phyloP scores from a whole-genome alignment of 2,329 filamentous ascomycete genomes.

The Verticillium alfalfae region DNA sequence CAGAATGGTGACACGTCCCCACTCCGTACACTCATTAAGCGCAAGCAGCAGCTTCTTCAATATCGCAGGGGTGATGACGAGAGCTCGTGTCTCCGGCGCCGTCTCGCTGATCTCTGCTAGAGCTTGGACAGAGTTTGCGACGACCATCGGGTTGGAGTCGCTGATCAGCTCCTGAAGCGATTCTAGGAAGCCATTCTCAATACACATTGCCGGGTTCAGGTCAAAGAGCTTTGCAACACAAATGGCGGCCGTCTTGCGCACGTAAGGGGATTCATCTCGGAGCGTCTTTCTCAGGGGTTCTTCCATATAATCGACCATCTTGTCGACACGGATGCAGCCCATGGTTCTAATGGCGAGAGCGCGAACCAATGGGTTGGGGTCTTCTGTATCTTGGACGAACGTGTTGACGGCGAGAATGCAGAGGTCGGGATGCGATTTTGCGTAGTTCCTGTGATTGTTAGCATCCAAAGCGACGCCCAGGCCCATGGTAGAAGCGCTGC shows the following conservation, averaged over 20 bases:
- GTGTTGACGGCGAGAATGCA: slow-evolving; percentile 99
- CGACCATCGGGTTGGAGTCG: slow-evolving; percentile 98
- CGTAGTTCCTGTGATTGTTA: slow-evolving; percentile 74
- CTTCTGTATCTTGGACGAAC: slow-evolving; percentile 98
- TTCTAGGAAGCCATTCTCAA: slow-evolving; percentile 95
- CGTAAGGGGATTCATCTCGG: slow-evolving; percentile 95
- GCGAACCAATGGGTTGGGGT: slow-evolving; percentile 92
- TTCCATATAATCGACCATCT: slow-evolving; percentile 99
- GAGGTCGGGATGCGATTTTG: slow-evolving; percentile 96
- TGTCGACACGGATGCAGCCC: slow-evolving; percentile 97
- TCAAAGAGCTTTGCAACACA: slow-evolving; percentile 98
- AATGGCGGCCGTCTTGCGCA: slow-evolving; percentile 95
- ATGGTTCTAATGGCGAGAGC: slow-evolving; percentile 92
- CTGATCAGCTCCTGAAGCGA: slow-evolving; percentile 92
- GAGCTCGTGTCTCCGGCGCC: slow-evolving; percentile 81
- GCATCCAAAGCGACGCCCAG: slow-evolving; percentile 5
- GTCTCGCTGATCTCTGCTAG: slow-evolving; percentile 87
- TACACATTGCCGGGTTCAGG: slow-evolving; percentile 82
- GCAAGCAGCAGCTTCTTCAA: slow-evolving; percentile 96
- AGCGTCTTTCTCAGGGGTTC: slow-evolving; percentile 94
- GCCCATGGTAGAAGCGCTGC: background rate
- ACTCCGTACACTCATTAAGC: slow-evolving; percentile 96
- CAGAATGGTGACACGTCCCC: slow-evolving; percentile 92
- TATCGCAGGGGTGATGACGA: slow-evolving; percentile 74
- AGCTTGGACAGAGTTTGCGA: slow-evolving; percentile 93